phyloP scores from a whole-genome alignment of 352 stramenopile species.

The Phytophthora cactorum region DNA sequence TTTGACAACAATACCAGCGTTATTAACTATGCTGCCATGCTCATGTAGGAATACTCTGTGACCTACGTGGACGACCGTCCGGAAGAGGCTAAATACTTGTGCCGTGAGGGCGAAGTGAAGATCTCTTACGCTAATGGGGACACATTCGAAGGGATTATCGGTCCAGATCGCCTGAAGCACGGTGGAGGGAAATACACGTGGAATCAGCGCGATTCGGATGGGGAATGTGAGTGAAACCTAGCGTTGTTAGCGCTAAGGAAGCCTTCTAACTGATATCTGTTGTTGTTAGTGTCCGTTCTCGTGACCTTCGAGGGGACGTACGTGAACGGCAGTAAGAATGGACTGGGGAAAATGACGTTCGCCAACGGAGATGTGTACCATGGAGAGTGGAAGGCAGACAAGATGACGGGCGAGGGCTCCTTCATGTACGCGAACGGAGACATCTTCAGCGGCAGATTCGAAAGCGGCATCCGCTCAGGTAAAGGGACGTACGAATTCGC shows the following conservation, averaged over 20 bases:
- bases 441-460: constrained; percentile 91
- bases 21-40: not conserved
- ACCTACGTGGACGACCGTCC: constrained; percentile 89
- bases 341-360: constrained; percentile 92
- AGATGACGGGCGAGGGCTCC: constrained; percentile 91
- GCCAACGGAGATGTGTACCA: constrained; percentile 91
- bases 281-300: constrained; percentile 60
- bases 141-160: constrained; percentile 91
- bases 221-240: constrained; percentile 48
- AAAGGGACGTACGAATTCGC: constrained; percentile 92
- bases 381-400: constrained; percentile 87
- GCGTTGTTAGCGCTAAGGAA: not conserved
- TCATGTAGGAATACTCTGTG: constrained; percentile 68
- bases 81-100: constrained; percentile 88
- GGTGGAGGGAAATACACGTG: constrained; percentile 90
- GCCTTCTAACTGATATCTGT: constrained; percentile 1
- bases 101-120: constrained; percentile 80
- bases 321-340: constrained; percentile 82
- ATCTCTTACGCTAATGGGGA: constrained; percentile 92
- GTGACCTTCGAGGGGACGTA: constrained; percentile 90
- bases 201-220: constrained; percentile 72
- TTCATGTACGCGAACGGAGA: constrained; percentile 93
- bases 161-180: constrained; percentile 81
- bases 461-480: constrained; percentile 80
- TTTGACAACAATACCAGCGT: not conserved